Conservation (phyloP, 2,329 filamentous ascomycete genomes). For the Curvularia hawaiiensis region DNA sequence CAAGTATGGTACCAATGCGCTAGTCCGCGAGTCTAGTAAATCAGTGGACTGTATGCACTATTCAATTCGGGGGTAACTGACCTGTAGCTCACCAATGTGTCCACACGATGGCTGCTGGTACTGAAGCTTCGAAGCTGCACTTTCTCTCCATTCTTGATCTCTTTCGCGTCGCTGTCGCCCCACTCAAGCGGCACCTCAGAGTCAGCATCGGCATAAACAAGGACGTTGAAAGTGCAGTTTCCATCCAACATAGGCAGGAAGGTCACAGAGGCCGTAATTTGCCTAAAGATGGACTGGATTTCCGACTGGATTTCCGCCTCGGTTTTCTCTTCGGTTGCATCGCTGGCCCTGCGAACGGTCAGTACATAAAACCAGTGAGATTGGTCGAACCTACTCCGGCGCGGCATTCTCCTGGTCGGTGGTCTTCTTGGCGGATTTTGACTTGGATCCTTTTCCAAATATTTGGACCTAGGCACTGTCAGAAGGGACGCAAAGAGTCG, state of each 20-base stretch:
- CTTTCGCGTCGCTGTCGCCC: conserved; percentile 98
- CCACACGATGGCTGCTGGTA: conserved; percentile 90
- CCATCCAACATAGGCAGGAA: conserved; percentile 93
- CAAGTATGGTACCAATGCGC: neutral
- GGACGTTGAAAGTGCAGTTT: conserved; percentile 97
- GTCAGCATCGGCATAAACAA: conserved; percentile 96
- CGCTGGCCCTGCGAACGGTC: conserved; percentile 32
- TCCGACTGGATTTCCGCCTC: conserved; percentile 94
- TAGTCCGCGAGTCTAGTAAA: conserved; percentile 33
- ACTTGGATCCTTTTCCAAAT: conserved; percentile 58
- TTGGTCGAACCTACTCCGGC: conserved; percentile 54
- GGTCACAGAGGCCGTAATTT: conserved; percentile 97
- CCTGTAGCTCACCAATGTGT: conserved; percentile 94
- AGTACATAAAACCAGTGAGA: conserved; percentile 11
- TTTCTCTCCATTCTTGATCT: conserved; percentile 92
- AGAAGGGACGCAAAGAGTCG: conserved; percentile 40
- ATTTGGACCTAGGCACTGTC: conserved; percentile 59
- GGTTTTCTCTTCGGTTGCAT: conserved; percentile 70
- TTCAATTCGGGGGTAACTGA: conserved; percentile 20
- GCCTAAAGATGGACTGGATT: conserved; percentile 95
- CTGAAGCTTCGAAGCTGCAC: conserved; percentile 96
- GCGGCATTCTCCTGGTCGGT: conserved; percentile 73
- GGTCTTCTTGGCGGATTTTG: conserved; percentile 55
- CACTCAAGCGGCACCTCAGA: conserved; percentile 97
- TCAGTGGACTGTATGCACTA: conserved; percentile 12